Base-by-base conservation (phyloP, 129 eudicot species). In the Chrysanthemum makinoi region DNA sequence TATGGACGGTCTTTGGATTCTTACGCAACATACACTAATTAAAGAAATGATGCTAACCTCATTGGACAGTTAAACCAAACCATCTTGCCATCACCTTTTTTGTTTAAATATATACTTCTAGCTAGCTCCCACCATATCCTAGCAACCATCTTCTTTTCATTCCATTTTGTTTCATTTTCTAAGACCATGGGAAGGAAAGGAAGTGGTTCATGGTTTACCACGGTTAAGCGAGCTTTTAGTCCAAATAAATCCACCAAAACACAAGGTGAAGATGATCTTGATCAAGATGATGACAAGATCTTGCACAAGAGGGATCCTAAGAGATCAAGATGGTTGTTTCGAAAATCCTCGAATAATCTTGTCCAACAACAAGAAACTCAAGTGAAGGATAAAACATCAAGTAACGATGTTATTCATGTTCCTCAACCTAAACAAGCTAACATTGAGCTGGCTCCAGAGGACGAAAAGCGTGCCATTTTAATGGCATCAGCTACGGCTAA, bases 241-340 rank as follows among this genome's bases (percentile, higher is more conserved):
- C 95, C 98, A 28, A 20, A 89, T 69, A 62, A 89, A 85, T 72
- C 72, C 50, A 80, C 63, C 58, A 84, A 85, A 22, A 74, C 75
- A 53, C 85, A 75, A 78, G 85, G 79, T 28, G 83, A 88, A 17
- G 75, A 88, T 17, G 75, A 77, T 51, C 65, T 80, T 2, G 82
- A 77, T 18, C 81, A 73, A 55, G 87, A 87, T 28, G 90, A 83
- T 57, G 84, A 91, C 53, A 81, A 20, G 8, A 17, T 64, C 35
- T 54, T 77, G 80, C 79, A 93, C 85, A 87, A 89, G 79, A 85
- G 80, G 66, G 92, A 89, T 54, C n/a, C 57, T 13, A 93, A 85
- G 78, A 82, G 83, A 26, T 26, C 61, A 61, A 85, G 91, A 75
- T 94, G 97, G 98, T 57, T 94, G 77, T 87, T 94, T 78, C 69